These are phyloP conservation scores for Pythium coloratum DNA, from an alignment of 352 stramenopile genomes.

Conservation along the genomic window DNA sequence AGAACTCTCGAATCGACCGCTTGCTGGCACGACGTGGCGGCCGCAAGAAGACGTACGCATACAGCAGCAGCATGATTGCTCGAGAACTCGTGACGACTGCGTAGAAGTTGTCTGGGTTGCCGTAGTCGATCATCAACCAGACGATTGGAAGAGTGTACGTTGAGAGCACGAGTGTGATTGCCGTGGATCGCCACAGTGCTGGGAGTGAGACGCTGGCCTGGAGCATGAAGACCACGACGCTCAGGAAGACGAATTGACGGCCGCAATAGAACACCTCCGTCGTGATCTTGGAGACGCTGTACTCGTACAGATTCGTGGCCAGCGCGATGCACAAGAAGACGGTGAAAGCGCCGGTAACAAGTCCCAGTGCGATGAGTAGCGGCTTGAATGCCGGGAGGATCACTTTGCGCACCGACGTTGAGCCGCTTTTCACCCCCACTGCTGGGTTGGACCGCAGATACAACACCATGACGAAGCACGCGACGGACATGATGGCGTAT, in stretches of 20 bases:
- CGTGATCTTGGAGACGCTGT: constrained; percentile 24
- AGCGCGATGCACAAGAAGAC: constrained; percentile 32
- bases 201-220: constrained; percentile 56
- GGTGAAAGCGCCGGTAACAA: constrained; percentile 10
- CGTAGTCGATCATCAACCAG: constrained; percentile 27
- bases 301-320: constrained; percentile 33
- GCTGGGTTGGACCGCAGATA: constrained; percentile 57
- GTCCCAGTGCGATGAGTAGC: constrained; percentile 35
- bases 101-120: constrained; percentile 33
- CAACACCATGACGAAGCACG: constrained; percentile 30
- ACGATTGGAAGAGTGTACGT: constrained; percentile 63
- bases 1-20: constrained; percentile 59
- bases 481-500: constrained; percentile 23
- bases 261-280: constrained; percentile 58
- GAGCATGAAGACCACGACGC: constrained; percentile 64
- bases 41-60: constrained; percentile 43
- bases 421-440: constrained; percentile 46
- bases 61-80: constrained; percentile 39
- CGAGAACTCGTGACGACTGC: constrained; percentile 33
- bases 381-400: constrained; percentile 76
- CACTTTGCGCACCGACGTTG: constrained; percentile 48
- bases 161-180: constrained; percentile 46
- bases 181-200: constrained; percentile 41
- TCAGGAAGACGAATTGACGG: constrained; percentile 59
- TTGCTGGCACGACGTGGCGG: constrained; percentile 47